Conservation (phyloP, 2,329 filamentous ascomycete species). For the Sporothrix mexicana region DNA sequence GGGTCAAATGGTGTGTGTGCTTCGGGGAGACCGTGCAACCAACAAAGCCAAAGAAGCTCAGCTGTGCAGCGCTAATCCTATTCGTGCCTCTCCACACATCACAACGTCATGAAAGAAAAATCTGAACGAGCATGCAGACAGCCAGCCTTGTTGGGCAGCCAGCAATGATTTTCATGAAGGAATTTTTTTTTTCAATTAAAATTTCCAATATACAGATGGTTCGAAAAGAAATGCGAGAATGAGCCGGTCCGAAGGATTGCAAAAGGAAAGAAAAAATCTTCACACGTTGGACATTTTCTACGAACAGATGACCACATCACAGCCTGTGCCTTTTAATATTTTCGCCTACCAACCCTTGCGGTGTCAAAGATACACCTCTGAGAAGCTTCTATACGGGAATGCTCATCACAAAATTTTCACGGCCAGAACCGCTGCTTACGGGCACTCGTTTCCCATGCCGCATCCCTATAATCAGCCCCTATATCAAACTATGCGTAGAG, state of each 20-base stretch:
- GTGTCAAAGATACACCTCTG: too few species aligned
- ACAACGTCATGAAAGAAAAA: conserved; percentile 11
- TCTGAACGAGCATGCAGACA: conserved; percentile 2
- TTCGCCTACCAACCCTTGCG: too few species aligned
- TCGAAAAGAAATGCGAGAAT: background rate
- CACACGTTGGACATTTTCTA: background rate
- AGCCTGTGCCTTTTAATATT: background rate
- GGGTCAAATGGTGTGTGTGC: background rate
- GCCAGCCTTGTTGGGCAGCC: conserved; percentile 9
- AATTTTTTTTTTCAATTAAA: too few species aligned
- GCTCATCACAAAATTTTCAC: background rate
- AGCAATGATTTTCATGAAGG: too few species aligned
- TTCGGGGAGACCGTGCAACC: conserved; percentile 26
- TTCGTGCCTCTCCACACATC: conserved; percentile 19
- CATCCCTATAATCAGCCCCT: background rate
- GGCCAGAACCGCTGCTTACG: background rate
- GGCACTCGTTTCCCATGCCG: background rate
- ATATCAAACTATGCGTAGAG: background rate
- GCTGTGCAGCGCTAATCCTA: conserved; percentile 15
- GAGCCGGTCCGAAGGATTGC: too few species aligned
- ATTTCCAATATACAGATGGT: background rate
- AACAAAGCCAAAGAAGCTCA: background rate
- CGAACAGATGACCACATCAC: background rate
- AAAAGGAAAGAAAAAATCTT: background rate
- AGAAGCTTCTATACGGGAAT: too few species aligned